Base-by-base conservation (phyloP, 2,329 filamentous ascomycete species). In the Nectriaceae sp. region DNA sequence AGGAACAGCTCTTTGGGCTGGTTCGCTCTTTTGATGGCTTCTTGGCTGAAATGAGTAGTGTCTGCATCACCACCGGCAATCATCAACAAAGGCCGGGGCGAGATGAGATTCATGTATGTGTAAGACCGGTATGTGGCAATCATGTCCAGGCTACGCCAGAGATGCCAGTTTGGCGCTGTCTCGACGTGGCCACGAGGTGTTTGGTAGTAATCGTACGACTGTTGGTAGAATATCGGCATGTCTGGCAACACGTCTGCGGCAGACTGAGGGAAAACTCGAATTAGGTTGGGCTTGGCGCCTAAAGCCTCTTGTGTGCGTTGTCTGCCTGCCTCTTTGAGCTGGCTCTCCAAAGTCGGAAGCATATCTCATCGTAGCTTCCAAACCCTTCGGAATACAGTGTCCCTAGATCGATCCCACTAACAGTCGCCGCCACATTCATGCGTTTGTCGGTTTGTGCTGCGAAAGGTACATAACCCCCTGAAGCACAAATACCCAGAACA, bases 401-500 rank as follows among this genome's bases (percentile, higher is more conserved):
- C n/a, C n/a, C n/a, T n/a, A n/a, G n/a, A n/a, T n/a, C n/a, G n/a
- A n/a, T n/a, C n/a, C n/a, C n/a, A n/a, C n/a, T n/a, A n/a, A 65
- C 44, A 4, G 63, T 67, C 3, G 65, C 70, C 8, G 69, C 50
- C 5, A 69, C 70, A 46, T 65, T 67, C 49, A 74, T 67, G n/a
- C 70, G 68, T 2, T 15, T 20, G 10, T 43, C 47, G 2, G 66
- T 61, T 40, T 67, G 60, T 10, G 71, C 65, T 2, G 70, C 67
- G 40, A 59, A 64, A 5, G 60, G 45, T 1, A 52, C 62, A 44
- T 71, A 74, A 11, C 67, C 67, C 10, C 71, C 70, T 2, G 62
- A 62, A 1, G 65, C 68, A 47, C 70, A 73, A 40, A 75, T 68
- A 1, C 72, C 72, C 0, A 74, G 51, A 54, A 46, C 20, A 11